These are phyloP conservation scores for Hymenoscyphus fructigenus DNA, from an alignment of 2,329 filamentous ascomycete genomes.

Conservation along the genomic window DNA sequence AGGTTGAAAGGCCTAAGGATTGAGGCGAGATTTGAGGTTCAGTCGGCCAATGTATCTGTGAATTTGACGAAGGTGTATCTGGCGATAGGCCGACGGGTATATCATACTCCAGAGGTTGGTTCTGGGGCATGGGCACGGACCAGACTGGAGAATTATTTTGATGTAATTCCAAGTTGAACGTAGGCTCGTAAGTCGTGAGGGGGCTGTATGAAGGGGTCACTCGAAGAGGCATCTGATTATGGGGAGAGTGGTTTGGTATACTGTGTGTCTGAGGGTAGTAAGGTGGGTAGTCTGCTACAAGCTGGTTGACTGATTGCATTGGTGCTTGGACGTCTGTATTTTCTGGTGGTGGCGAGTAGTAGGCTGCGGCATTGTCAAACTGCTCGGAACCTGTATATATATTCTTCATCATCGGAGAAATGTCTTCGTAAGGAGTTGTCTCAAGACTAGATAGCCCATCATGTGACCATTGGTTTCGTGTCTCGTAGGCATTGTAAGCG, in stretches of 20 bases:
- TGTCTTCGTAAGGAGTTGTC: background rate
- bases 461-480: constrained; percentile 4
- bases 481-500: background rate
- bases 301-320: background rate
- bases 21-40: constrained; percentile 5
- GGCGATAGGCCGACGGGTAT: background rate
- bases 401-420: background rate
- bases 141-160: constrained; percentile 3
- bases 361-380: background rate
- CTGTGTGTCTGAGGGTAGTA: background rate
- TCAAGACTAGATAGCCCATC: background rate
- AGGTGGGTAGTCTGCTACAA: background rate
- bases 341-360: background rate
- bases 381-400: constrained; percentile 1
- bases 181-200: background rate
- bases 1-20: background rate
- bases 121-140: background rate
- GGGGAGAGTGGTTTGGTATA: background rate
- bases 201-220: background rate
- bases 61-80: background rate
- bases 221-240: background rate
- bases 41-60: constrained; percentile 18
- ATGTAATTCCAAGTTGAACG: background rate
- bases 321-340: background rate
- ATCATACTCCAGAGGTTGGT: background rate